Evolutionary conservation across 257 asterid genomes (phyloP).

Genomic region (Capsicum rhomboideum): DNA sequence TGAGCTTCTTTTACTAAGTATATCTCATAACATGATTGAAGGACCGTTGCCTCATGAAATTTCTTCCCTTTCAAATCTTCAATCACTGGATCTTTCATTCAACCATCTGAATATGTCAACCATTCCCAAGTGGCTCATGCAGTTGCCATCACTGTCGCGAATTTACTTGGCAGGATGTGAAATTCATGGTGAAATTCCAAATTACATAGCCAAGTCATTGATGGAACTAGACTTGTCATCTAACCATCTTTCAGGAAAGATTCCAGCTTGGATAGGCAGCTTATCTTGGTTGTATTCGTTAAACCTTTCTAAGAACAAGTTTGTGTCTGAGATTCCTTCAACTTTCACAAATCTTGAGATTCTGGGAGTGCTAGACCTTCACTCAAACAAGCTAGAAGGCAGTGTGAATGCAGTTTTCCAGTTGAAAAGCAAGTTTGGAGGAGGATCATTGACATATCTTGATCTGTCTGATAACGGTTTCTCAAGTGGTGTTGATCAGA

Average conservation of each 20-base stretch:
- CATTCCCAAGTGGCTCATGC: constrained; percentile 47
- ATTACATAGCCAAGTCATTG: constrained; percentile 21
- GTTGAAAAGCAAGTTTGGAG: constrained; percentile 8
- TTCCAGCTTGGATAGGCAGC: constrained; percentile 49
- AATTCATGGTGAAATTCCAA: constrained; percentile 33
- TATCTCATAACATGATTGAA: constrained; percentile 45
- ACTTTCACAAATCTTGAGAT: constrained; percentile 25
- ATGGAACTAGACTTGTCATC: constrained; percentile 50
- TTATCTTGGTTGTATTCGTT: constrained; percentile 23
- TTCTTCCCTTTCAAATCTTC: constrained; percentile 34
- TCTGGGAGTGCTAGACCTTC: constrained; percentile 43
- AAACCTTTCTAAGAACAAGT: constrained; percentile 32
- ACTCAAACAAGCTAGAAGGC: constrained; percentile 41
- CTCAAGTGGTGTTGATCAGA: constrained; percentile 25
- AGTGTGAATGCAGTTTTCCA: constrained; percentile 25
- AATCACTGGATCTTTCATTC: constrained; percentile 41
- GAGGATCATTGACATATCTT: constrained; percentile 26
- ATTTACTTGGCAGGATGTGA: constrained; percentile 50
- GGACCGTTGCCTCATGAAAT: constrained; percentile 46
- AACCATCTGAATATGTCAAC: constrained; percentile 33
- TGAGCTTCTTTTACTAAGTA: constrained; percentile 19
- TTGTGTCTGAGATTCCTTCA: constrained; percentile 34
- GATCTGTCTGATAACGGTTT: constrained; percentile 49
- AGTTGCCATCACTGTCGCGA: constrained; percentile 32
- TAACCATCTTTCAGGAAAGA: constrained; percentile 34